phyloP scores from a whole-genome alignment of 192 early-diverging fungal species.

The Coemansia erecta region DNA sequence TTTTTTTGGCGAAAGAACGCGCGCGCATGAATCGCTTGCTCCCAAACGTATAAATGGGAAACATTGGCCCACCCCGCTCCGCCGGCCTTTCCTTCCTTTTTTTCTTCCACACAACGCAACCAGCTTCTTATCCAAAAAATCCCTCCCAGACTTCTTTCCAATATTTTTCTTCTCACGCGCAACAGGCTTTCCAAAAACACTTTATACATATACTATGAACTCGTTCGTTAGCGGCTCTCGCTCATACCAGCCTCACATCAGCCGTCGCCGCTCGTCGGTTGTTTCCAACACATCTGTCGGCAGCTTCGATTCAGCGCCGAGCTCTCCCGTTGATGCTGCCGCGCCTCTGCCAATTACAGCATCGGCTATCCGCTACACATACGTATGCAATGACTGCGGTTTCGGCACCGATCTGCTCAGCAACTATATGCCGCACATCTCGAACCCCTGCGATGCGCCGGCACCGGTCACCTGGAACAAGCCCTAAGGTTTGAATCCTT shows the following conservation, averaged over 20 bases:
- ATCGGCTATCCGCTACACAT: slow-evolving; percentile 33
- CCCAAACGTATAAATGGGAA: too few species aligned
- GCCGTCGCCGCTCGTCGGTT: slow-evolving; percentile 40
- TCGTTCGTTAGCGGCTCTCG: slow-evolving; percentile 12
- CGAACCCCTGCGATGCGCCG: slow-evolving; percentile 45
- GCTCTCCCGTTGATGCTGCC: slow-evolving; percentile 18
- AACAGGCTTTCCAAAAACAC: too few species aligned
- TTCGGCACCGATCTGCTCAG: slow-evolving; percentile 47
- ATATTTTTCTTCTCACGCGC: background rate
- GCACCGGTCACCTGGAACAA: slow-evolving; percentile 28
- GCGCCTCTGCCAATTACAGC: background rate
- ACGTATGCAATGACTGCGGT: slow-evolving; percentile 42
- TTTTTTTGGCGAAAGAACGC: too few species aligned
- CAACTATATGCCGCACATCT: slow-evolving; percentile 43
- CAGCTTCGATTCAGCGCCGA: slow-evolving; percentile 8
- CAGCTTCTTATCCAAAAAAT: background rate
- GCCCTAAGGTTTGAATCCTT: slow-evolving; percentile 7
- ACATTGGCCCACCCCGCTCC: too few species aligned
- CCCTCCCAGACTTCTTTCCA: background rate
- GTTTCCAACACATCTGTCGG: slow-evolving; percentile 7
- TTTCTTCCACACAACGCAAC: background rate
- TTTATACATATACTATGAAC: slow-evolving; percentile 10
- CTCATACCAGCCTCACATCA: slow-evolving; percentile 42
- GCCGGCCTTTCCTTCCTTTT: background rate
- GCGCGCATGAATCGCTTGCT: too few species aligned